A percentile compares a stretch with the other conserved stretches of the same genome.
Evolutionary conservation across 2,329 filamentous ascomycete genomes (phyloP).

Genomic region (Phialophora tarda): DNA sequence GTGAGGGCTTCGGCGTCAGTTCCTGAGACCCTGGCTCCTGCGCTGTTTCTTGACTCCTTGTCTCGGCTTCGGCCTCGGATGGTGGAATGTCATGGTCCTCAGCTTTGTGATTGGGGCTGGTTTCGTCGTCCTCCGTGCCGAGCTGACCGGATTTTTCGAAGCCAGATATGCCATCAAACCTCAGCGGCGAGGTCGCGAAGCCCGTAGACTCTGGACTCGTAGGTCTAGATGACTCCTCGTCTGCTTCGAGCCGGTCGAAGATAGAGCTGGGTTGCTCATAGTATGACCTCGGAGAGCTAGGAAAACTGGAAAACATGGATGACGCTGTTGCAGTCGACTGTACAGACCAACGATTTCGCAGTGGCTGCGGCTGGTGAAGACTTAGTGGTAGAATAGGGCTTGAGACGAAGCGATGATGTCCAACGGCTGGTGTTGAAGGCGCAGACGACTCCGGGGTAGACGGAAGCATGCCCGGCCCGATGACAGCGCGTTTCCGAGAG

Average conservation of each 20-base stretch:
- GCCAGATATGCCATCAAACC: constrained; percentile 41
- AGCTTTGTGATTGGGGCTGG: not conserved
- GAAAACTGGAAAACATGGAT: constrained; percentile 71
- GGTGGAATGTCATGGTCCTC: not conserved
- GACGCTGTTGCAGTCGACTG: constrained; percentile 67
- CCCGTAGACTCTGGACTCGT: constrained; percentile 78
- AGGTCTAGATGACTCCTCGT: constrained; percentile 72
- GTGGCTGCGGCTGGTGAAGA: constrained; percentile 57
- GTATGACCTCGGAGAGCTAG: constrained; percentile 78
- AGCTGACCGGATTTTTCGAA: not conserved
- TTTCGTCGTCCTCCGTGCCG: constrained; percentile 11
- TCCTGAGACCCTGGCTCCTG: constrained; percentile 23
- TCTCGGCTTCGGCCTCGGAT: not conserved
- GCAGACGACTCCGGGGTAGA: constrained; percentile 35
- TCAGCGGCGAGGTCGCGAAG: constrained; percentile 67
- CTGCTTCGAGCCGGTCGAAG: constrained; percentile 74
- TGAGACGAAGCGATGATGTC: constrained; percentile 37
- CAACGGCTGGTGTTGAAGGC: constrained; percentile 46
- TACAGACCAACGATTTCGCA: constrained; percentile 68
- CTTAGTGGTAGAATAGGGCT: constrained; percentile 47
- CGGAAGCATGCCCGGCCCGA: constrained; percentile 27
- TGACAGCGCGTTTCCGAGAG: constrained; percentile 39
- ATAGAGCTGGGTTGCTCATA: constrained; percentile 71
- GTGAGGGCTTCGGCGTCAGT: constrained; percentile 35
- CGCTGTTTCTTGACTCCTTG: not conserved